Percentiles rank a stretch among this genome's conserved stretches.
phyloP scores from a whole-genome alignment of 1,284 basidiomycete genomes.

The Pholiota adiposa region DNA sequence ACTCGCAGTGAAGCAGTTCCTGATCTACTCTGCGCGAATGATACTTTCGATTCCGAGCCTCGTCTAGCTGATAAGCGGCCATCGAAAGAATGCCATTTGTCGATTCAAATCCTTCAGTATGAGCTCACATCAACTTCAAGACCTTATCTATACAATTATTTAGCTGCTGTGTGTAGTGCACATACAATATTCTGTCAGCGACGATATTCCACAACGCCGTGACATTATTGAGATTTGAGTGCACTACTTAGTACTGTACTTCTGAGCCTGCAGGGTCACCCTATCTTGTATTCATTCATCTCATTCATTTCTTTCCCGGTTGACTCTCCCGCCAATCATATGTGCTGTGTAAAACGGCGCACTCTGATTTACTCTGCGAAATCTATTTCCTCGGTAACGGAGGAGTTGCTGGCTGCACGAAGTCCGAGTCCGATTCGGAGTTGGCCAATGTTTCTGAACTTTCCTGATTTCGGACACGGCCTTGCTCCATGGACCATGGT shows the following conservation, averaged over 20 bases:
- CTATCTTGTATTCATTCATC: not conserved
- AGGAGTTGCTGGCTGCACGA: not conserved
- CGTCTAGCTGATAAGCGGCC: too few relatives aligned
- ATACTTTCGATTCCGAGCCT: too few relatives aligned
- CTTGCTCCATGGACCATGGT: conserved; percentile 11
- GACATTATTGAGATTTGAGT: not conserved
- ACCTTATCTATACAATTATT: too few relatives aligned
- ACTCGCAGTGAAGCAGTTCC: too few relatives aligned
- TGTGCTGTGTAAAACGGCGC: not conserved
- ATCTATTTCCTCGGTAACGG: not conserved
- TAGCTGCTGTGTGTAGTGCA: too few relatives aligned
- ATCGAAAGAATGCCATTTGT: too few relatives aligned
- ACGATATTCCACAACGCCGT: too few relatives aligned
- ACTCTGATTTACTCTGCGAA: not conserved
- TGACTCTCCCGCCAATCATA: not conserved
- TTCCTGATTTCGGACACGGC: not conserved
- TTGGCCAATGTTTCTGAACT: not conserved
- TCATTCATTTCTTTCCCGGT: not conserved
- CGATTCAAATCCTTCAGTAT: too few relatives aligned
- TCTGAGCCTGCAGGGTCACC: not conserved
- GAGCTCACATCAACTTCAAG: too few relatives aligned
- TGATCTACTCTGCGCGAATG: too few relatives aligned
- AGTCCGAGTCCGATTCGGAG: conserved; percentile 1
- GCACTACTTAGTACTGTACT: too few relatives aligned
- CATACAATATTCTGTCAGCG: too few relatives aligned